Conservation (phyloP, 192 early-diverging fungal species). For the Backusella macrospora region DNA sequence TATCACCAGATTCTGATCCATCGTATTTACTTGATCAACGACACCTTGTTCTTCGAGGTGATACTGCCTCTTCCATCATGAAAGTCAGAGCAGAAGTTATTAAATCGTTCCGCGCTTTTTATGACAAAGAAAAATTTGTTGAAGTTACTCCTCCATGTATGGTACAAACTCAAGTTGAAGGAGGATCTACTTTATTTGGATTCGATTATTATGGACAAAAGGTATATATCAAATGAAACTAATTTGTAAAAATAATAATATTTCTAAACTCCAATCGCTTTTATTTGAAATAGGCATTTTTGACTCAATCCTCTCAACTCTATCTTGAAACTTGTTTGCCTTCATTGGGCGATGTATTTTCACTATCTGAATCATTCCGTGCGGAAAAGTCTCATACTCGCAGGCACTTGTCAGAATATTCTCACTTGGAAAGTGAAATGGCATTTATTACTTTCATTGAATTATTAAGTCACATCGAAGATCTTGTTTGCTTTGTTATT, state of each 20-base stretch:
- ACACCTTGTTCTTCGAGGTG: constrained; percentile 94
- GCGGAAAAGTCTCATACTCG: constrained; percentile 98
- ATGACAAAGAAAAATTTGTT: constrained; percentile 74
- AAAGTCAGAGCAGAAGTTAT: constrained; percentile 85
- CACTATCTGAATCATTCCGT: constrained; percentile 94
- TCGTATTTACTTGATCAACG: constrained; percentile 87
- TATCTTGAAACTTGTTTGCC: constrained; percentile 97
- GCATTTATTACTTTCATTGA: constrained; percentile 94
- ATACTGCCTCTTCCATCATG: constrained; percentile 85
- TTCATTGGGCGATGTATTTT: constrained; percentile 94
- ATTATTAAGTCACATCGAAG: constrained; percentile 83
- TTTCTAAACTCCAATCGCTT: not conserved
- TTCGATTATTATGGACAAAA: constrained; percentile 96
- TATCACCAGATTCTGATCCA: constrained; percentile 88
- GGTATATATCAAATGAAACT: constrained; percentile 36
- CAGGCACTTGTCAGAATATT: constrained; percentile 94
- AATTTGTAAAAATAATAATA: not conserved
- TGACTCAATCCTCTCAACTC: constrained; percentile 98
- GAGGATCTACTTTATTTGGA: constrained; percentile 91
- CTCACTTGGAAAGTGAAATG: constrained; percentile 96
- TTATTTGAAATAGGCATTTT: constrained; percentile 67
- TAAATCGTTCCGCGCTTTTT: constrained; percentile 95
- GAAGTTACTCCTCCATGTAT: constrained; percentile 98
- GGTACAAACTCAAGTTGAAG: constrained; percentile 99
- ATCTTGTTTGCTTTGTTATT: constrained; percentile 79